These are phyloP conservation scores for Podila verticillata DNA, from an alignment of 192 early-diverging fungal species.

Conservation along the genomic window DNA sequence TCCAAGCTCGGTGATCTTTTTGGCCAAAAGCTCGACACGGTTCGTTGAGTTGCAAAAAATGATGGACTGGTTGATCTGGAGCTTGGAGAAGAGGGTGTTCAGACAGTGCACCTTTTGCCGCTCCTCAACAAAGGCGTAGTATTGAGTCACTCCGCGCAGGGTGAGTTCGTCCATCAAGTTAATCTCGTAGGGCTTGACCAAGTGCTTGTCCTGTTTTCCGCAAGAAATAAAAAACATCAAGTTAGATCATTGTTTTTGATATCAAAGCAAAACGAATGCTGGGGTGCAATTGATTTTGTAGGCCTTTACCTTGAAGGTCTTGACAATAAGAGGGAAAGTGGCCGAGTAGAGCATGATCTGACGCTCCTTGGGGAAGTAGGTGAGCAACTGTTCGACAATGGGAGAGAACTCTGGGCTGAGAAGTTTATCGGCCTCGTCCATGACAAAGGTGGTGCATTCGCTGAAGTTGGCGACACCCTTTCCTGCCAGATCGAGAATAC, in stretches of 20 bases:
- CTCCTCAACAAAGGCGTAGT: slow-evolving; percentile 99
- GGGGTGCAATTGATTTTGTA: too few species aligned
- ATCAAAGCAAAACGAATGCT: too few species aligned
- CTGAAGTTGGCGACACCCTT: slow-evolving; percentile 95
- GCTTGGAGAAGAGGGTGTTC: slow-evolving; percentile 95
- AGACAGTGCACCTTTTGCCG: slow-evolving; percentile 98
- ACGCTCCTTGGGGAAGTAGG: slow-evolving; percentile 86
- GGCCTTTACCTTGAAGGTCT: slow-evolving; percentile 84
- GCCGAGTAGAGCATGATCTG: slow-evolving; percentile 98
- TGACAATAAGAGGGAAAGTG: slow-evolving; percentile 98
- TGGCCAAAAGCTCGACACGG: slow-evolving; percentile 97
- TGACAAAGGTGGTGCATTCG: slow-evolving; percentile 91
- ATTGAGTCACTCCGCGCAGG: slow-evolving; percentile 97
- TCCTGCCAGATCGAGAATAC: slow-evolving; percentile 95
- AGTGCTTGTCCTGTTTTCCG: slow-evolving; percentile 78
- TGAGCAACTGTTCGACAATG: slow-evolving; percentile 96
- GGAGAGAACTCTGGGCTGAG: slow-evolving; percentile 98
- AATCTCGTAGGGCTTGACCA: slow-evolving; percentile 97
- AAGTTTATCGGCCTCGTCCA: slow-evolving; percentile 99
- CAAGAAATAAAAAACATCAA: too few species aligned
- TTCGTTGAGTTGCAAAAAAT: slow-evolving; percentile 99
- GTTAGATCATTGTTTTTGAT: too few species aligned
- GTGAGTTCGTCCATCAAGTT: slow-evolving; percentile 99
- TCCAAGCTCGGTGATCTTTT: slow-evolving; percentile 99
- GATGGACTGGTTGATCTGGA: slow-evolving; percentile 99